These are phyloP conservation scores for Phytopythium aichiense DNA, from an alignment of 352 stramenopile genomes.

Conservation along the genomic window DNA sequence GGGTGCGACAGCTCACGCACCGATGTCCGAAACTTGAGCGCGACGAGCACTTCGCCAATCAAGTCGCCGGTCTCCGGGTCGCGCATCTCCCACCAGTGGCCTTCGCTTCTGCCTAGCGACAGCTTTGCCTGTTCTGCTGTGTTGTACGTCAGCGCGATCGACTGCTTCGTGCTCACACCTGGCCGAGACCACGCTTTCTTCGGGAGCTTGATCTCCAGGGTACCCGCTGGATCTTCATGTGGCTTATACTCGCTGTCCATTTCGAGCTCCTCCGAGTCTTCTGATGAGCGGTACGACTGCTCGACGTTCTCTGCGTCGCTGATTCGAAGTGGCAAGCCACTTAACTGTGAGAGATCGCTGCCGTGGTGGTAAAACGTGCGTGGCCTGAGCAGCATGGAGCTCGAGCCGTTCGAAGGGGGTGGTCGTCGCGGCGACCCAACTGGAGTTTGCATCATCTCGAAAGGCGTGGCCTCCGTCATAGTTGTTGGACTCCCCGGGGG, in stretches of 20 bases:
- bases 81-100: constrained; percentile 83
- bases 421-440: constrained; percentile 31
- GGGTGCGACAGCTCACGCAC: constrained; percentile 46
- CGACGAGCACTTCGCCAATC: constrained; percentile 76
- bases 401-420: constrained; percentile 22
- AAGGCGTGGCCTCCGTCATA: constrained; percentile 51
- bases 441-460: constrained; percentile 65
- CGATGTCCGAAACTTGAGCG: constrained; percentile 76
- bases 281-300: constrained; percentile 66
- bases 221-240: constrained; percentile 31
- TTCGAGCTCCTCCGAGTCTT: constrained; percentile 38
- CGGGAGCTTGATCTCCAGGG: constrained; percentile 80
- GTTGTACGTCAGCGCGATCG: constrained; percentile 76
- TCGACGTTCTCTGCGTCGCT: constrained; percentile 64
- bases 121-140: constrained; percentile 66
- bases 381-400: constrained; percentile 25
- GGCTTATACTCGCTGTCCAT: constrained; percentile 21
- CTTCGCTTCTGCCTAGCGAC: constrained; percentile 66
- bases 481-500: constrained; percentile 44
- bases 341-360: constrained; percentile 37
- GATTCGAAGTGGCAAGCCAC: constrained; percentile 33
- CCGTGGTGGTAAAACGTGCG: constrained; percentile 45
- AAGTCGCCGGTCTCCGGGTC: constrained; percentile 70
- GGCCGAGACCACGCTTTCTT: constrained; percentile 80
- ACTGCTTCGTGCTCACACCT: constrained; percentile 56